Conservation (phyloP, 371 early-diverging fungal genomes). For the Sanchytrium tribonematis region DNA sequence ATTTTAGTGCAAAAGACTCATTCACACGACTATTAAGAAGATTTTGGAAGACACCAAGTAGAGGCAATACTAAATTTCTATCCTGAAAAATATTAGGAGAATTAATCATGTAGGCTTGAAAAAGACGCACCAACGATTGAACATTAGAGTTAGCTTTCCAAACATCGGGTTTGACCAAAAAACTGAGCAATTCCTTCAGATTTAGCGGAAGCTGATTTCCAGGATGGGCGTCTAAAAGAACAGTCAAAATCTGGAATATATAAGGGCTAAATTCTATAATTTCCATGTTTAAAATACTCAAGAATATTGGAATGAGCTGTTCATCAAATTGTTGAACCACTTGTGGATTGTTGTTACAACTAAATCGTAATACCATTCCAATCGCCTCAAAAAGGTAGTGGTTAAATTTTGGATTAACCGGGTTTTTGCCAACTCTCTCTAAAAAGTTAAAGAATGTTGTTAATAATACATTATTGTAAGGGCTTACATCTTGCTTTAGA, state of each 20-base stretch:
- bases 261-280: conserved; percentile 73
- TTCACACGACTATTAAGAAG: conserved; percentile 50
- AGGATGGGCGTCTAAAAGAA: conserved; percentile 44
- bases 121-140: conserved; percentile 61
- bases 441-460: conserved; percentile 38
- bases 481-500: conserved; percentile 4
- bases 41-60: conserved; percentile 79
- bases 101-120: conserved; percentile 49
- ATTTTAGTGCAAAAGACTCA: conserved; percentile 54
- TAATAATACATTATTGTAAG: conserved; percentile 37
- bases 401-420: conserved; percentile 85
- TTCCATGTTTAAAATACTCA: conserved; percentile 24
- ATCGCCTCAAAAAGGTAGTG: conserved; percentile 82
- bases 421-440: conserved; percentile 60
- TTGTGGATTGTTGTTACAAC: conserved; percentile 17
- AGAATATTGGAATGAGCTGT: conserved; percentile 28
- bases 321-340: conserved; percentile 48
- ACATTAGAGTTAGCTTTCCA: conserved; percentile 67
- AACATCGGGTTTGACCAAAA: conserved; percentile 45
- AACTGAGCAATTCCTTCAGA: conserved; percentile 36
- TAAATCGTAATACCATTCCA: conserved; percentile 15
- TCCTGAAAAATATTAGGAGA: conserved; percentile 28
- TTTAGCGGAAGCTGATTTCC: conserved; percentile 28
- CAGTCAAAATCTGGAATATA: conserved; percentile 73
- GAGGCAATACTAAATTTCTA: conserved; percentile 35